Conservation (phyloP, 257 asterid species). For the Solanum rostratum region DNA sequence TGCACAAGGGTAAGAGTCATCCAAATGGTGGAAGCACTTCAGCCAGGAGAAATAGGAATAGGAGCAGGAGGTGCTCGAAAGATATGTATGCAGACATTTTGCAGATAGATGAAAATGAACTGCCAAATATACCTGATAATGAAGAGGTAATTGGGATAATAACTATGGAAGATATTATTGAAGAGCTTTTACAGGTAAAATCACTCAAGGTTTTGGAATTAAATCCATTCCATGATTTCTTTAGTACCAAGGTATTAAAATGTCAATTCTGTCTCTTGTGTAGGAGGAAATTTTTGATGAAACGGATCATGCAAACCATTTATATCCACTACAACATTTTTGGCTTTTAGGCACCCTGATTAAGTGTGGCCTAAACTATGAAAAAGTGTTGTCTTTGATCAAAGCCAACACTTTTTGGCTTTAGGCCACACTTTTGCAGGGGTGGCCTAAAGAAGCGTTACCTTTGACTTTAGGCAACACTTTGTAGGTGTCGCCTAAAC, state of each 20-base stretch:
- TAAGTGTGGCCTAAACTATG: too few species aligned
- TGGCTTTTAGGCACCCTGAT: too few species aligned
- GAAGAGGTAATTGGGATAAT: slow-evolving; percentile 84
- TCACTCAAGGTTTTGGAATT: slow-evolving; percentile 35
- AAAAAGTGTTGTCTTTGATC: too few species aligned
- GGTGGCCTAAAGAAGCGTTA: too few species aligned
- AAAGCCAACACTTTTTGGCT: too few species aligned
- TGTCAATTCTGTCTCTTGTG: slow-evolving; percentile 1
- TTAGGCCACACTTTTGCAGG: too few species aligned
- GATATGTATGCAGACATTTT: slow-evolving; percentile 76
- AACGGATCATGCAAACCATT: slow-evolving; percentile 67
- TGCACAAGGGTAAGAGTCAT: slow-evolving; percentile 69
- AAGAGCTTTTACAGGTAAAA: slow-evolving; percentile 88
- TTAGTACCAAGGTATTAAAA: neutral
- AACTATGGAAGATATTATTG: slow-evolving; percentile 94
- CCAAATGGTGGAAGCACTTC: slow-evolving; percentile 48
- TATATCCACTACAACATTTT: too few species aligned
- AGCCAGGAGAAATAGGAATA: slow-evolving; percentile 26
- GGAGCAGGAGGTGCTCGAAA: slow-evolving; percentile 69
- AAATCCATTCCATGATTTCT: neutral
- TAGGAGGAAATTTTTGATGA: slow-evolving; percentile 92
- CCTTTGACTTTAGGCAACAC: too few species aligned
- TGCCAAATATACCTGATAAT: slow-evolving; percentile 72
- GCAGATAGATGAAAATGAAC: slow-evolving; percentile 53
- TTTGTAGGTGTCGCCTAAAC: too few species aligned